Percentiles rank a stretch among this genome's conserved stretches.
Evolutionary conservation across 495 filamentous ascomycete species (phyloP).

Genomic region (Trichoderma gamsii): DNA sequence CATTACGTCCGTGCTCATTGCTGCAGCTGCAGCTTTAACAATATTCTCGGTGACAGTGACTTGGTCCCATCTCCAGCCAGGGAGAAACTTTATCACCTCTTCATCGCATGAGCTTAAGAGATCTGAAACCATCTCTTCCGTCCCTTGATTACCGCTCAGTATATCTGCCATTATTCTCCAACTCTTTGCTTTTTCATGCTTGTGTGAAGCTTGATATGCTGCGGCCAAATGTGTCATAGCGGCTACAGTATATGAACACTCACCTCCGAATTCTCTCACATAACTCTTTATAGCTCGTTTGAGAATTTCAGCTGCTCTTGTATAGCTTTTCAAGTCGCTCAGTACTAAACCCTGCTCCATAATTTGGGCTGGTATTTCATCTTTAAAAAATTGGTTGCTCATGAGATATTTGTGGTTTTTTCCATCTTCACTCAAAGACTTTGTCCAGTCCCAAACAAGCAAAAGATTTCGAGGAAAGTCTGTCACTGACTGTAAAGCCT

Average conservation of each 20-base stretch:
- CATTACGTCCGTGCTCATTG: background rate
- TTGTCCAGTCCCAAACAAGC: background rate
- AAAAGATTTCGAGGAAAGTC: background rate
- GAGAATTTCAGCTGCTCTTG: background rate
- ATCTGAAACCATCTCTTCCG: too few relatives aligned
- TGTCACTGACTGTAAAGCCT: background rate
- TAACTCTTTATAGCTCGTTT: background rate
- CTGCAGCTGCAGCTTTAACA: background rate
- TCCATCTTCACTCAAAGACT: background rate
- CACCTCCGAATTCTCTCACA: background rate
- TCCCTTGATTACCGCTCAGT: background rate
- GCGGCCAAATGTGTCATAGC: background rate
- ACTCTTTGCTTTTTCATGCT: background rate
- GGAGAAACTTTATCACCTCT: constrained; percentile 19
- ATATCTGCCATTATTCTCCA: background rate
- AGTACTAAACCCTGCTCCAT: background rate
- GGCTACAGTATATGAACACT: background rate
- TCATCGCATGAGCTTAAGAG: background rate
- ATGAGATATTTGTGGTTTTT: background rate
- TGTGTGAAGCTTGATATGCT: background rate
- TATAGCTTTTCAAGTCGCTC: background rate
- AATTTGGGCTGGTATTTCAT: background rate
- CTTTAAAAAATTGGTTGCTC: background rate
- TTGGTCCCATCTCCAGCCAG: constrained; percentile 3
- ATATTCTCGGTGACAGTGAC: background rate